Evolutionary conservation across 495 filamentous ascomycete species (phyloP), one percentile per base, ranked within the genome.

Genomic region (Penicillium pulvis): DNA sequence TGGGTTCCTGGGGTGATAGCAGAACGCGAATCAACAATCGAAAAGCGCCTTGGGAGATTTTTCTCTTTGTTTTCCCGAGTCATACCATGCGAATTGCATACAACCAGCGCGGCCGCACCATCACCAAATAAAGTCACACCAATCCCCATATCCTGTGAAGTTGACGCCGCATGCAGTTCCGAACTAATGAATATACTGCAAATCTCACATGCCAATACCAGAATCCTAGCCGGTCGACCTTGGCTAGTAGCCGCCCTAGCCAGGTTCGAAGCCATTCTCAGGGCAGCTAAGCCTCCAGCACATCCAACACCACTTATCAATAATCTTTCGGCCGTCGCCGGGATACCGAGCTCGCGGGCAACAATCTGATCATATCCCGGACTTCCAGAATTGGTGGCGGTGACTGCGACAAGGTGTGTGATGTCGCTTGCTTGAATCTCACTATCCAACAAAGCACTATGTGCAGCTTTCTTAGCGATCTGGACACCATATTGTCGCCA

Each of bases 311-410:
- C 86, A 62, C 86, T 81, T 19, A 88, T 71, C 17, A 88, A 73
- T 19, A 83, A 75, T 53, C 85, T 83, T 56, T 88, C 84, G 5
- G 84, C 77, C 7, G 63, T 64, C 4, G 68, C 59, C 30, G 65
- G 65, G 8, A 88, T 70, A 0, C 80, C 80, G 16, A 89, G 66
- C 35, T 77, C 66, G 53, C 81, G 82, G 11, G 76, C 78, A 8
- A 88, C 85, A 51, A 75, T 84, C 58, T 86, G 82, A 68, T 88
- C 86, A 63, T 84, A 88, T 5, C 86, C 86, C 8, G 86, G 86
- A 66, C 85, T 87, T 24, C 85, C 86, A n/a, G 81, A 81, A 62
- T 87, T 81, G 30, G 86, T 89, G 55, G 83, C 85, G 20, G 86
- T 88, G 0, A 86, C 87, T 17, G 83, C 83, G 12, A 89, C 82